A percentile compares a stretch with the other conserved stretches of the same genome.
phyloP scores from a whole-genome alignment of 257 asterid genomes.

The Plectranthus barbatus region DNA sequence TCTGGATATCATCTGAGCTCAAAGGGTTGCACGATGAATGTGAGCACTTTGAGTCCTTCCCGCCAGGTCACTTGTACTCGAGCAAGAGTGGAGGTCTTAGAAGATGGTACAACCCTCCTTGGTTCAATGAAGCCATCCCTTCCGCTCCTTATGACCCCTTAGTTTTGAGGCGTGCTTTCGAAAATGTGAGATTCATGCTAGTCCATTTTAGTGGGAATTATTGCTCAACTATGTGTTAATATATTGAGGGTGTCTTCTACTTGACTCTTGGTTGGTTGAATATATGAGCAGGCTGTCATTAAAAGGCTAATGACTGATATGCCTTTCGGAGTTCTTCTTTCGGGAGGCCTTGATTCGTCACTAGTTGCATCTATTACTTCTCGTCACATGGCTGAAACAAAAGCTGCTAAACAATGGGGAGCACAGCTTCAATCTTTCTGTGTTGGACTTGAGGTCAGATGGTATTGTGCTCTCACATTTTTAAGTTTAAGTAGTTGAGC shows the following conservation, averaged over 20 bases:
- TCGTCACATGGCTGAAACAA: constrained; percentile 74
- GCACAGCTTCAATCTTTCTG: constrained; percentile 95
- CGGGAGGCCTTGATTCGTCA: constrained; percentile 98
- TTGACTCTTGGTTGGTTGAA: not conserved
- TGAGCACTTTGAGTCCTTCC: constrained; percentile 85
- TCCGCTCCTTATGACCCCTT: constrained; percentile 82
- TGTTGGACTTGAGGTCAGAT: constrained; percentile 83
- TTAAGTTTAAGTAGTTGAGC: not conserved
- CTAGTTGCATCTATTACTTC: constrained; percentile 89
- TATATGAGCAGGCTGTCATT: constrained; percentile 62
- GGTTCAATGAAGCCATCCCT: constrained; percentile 84
- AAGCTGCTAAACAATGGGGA: constrained; percentile 92
- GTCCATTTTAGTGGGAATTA: not conserved
- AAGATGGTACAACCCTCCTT: constrained; percentile 89
- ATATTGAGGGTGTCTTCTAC: not conserved
- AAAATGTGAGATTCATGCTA: constrained; percentile 44
- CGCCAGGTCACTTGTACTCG: constrained; percentile 88
- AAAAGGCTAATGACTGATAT: constrained; percentile 98
- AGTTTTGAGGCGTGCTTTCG: constrained; percentile 72
- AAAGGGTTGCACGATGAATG: constrained; percentile 85
- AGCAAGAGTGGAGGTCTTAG: constrained; percentile 66
- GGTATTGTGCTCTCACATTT: not conserved
- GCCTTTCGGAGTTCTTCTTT: constrained; percentile 89
- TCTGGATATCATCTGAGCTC: constrained; percentile 90
- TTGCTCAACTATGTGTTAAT: not conserved